Evolutionary conservation across 2,329 filamentous ascomycete genomes (phyloP), one percentile per base, ranked within the genome.

Genomic region (Colletotrichum salicis): DNA sequence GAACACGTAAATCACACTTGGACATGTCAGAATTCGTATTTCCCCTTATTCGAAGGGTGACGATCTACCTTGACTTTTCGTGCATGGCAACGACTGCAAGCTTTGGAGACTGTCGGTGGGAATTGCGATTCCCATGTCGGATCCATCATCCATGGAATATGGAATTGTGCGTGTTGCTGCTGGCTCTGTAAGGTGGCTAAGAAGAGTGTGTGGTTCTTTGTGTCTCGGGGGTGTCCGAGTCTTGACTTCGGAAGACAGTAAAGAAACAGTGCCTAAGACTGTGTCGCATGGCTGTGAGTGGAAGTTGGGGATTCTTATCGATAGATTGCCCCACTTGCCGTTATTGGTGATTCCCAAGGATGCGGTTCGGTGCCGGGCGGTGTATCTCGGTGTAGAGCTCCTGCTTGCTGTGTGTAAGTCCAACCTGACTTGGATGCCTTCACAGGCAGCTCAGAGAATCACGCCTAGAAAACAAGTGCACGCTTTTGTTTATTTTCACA

Each of bases 1-100:
- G 80, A 71, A 64, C 74, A 74, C 54, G 78, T 77, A 73, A 74
- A 76, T 70, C 76, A 80, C 55, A 74, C 78, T 71, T 51, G 19
- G 22, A 33, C 6, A 15, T 29, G 56, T 65, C 54, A 45, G 35
- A 37, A 15, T 27, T 5, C 27, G 3, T 13, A 41, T 19, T 52
- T 12, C 51, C 54, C 31, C 4, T 3, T 55, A 4, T 13, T 29
- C 10, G 5, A 35, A 10, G 60, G 11, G n/a, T 13, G 4, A 11
- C n/a, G 10, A 19, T 55, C 45, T 79, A 82, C 71, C 65, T 75
- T 74, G 41, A 76, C 74, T 61, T 75, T 74, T 12, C 73, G 68
- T 29, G 73, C 33, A 64, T 71, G 71, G 27, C 74, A 75, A n/a
- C 71, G 59, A 27, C 27, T 70, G 19, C 72, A 74, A 29, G 72